These are phyloP conservation scores for Fraxinus floribunda DNA, from an alignment of 305 asterid species.

Conservation along the genomic window DNA sequence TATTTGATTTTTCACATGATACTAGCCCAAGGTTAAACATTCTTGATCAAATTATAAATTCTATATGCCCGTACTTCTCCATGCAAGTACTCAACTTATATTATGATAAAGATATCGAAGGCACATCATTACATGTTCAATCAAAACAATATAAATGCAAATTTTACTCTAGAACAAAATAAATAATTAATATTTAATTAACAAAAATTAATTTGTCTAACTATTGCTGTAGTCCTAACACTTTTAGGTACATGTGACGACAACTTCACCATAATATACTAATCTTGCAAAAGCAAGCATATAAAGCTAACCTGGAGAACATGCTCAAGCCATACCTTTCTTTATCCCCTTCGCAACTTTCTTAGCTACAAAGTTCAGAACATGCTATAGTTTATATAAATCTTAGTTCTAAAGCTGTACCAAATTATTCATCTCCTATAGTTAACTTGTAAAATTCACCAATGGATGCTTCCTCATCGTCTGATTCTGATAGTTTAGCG, in stretches of 20 bases:
- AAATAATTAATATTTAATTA: too few species aligned
- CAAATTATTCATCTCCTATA: neutral
- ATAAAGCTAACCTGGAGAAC: slow-evolving; percentile 17
- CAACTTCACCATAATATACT: neutral
- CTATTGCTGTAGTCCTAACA: neutral
- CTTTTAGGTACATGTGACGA: neutral
- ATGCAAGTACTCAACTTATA: neutral
- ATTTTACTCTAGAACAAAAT: neutral
- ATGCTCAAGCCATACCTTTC: slow-evolving; percentile 44
- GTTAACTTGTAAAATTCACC: neutral
- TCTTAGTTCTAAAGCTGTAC: neutral
- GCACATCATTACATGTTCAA: neutral
- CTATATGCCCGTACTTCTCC: neutral
- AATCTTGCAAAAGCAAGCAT: slow-evolving; percentile 7
- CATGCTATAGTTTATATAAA: slow-evolving; percentile 23
- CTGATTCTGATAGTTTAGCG: slow-evolving; percentile 22
- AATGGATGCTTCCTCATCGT: slow-evolving; percentile 1
- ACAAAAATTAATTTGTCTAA: neutral
- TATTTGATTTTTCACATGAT: too few species aligned
- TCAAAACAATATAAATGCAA: neutral
- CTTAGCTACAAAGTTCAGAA: slow-evolving; percentile 39
- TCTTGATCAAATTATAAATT: too few species aligned
- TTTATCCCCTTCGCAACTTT: slow-evolving; percentile 21
- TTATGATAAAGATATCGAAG: neutral
- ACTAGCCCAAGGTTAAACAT: too few species aligned